Conservation (phyloP, 2,329 filamentous ascomycete genomes). For the Drechslerella coelobrocha region DNA sequence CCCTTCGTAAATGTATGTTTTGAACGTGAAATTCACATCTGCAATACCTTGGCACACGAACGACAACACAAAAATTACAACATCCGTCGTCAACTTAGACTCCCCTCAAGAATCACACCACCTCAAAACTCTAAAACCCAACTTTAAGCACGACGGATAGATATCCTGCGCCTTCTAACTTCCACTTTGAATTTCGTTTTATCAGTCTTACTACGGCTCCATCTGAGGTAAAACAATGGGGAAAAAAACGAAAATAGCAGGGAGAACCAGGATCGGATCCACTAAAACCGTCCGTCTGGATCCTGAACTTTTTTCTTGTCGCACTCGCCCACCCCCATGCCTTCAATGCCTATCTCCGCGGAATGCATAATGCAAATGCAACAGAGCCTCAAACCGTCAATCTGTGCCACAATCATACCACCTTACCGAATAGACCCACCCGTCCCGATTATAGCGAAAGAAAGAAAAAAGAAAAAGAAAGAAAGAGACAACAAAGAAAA, state of each 20-base stretch:
- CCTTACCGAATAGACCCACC: neutral
- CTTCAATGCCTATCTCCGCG: conserved; percentile 1
- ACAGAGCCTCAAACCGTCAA: neutral
- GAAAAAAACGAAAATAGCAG: neutral
- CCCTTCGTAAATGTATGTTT: too few relatives aligned
- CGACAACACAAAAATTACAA: neutral
- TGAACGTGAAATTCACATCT: too few relatives aligned
- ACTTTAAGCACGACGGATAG: too few relatives aligned
- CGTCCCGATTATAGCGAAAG: neutral
- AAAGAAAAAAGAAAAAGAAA: neutral
- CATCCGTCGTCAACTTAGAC: conserved; percentile 1
- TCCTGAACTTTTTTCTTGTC: neutral
- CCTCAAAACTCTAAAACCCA: neutral
- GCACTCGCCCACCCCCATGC: too few relatives aligned
- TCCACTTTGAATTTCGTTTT: neutral
- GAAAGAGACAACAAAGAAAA: conserved; percentile 2
- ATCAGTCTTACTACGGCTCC: neutral
- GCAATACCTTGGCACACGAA: too few relatives aligned
- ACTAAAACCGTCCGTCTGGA: neutral
- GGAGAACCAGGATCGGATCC: neutral
- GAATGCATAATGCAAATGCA: neutral
- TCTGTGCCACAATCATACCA: neutral
- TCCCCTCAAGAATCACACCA: neutral
- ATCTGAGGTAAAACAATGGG: too few relatives aligned
- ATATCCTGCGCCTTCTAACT: too few relatives aligned